Evolutionary conservation across 2,329 filamentous ascomycete genomes (phyloP), one percentile per base, ranked within the genome.

Genomic region (Ceratocystis alfenasii): DNA sequence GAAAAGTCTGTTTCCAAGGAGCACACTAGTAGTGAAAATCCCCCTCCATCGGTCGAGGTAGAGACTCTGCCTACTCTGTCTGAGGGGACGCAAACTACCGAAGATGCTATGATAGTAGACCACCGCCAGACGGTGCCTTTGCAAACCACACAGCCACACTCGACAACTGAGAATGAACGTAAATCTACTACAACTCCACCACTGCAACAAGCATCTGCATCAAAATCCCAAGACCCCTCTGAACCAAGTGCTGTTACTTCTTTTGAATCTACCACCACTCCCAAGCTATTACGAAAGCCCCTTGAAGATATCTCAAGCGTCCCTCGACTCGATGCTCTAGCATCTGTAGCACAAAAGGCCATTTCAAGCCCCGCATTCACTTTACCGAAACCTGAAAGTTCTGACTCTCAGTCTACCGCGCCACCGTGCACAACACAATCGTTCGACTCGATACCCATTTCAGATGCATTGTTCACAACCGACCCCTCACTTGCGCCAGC

Each of bases 301-400:
- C 30, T 41, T 15, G 46, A 44, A 41, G 46, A 57, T 22, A 57
- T 46, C 8, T 20, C 62, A 44, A 2, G 28, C 5, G 30, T 15
- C 17, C 46, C 62, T 36, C 22, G 28, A 8, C 46, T 63, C 17
- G 28, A 53, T 41, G 20, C 46, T 3, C 45, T 63, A 22, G 62
- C 62, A n/a, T 63, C 28, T 53, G 30, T 50, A 12, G 62, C 62
- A n/a, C 62, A 36, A 20, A 48, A 63, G 25, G 62, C 62, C 28
- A 50, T 63, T 17, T n/a, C 28, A 20, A 63, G 30, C 17, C 30
- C 53, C 17, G 22, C 44, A 17, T 63, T n/a, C 36, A n/a, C 45
- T 15, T 10, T 5, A 2, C 64, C 65, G 28, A 5, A 68, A 67
- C 17, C 45, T 4, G 28, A 25, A 8, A 55, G 33, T n/a, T 28